Percentiles rank a stretch among this genome's conserved stretches.
Conservation (phyloP, 2,329 filamentous ascomycete species). For the Drechslerella coelobrocha region DNA sequence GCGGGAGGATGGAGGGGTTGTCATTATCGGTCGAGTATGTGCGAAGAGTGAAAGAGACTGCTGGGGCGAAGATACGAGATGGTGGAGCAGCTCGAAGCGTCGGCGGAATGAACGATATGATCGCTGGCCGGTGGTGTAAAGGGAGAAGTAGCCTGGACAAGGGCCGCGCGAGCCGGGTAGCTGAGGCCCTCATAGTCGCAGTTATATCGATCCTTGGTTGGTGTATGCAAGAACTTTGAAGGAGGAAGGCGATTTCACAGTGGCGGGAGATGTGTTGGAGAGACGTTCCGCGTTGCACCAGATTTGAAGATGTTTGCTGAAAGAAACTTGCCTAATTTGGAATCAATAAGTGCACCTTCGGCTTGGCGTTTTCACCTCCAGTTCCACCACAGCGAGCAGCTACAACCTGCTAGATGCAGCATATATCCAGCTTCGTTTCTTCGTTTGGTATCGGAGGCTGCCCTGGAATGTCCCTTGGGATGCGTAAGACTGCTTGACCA, state of each 20-base stretch:
- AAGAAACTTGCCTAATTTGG: conserved; percentile 1
- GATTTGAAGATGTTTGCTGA: conserved; percentile 36
- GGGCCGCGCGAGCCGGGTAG: conserved; percentile 14
- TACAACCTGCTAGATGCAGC: neutral
- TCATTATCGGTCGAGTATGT: conserved; percentile 34
- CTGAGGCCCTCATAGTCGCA: conserved; percentile 23
- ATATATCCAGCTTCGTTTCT: too few species aligned
- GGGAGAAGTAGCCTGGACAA: conserved; percentile 11
- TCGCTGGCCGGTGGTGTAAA: neutral
- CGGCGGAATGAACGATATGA: neutral
- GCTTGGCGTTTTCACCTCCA: neutral
- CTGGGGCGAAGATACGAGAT: conserved; percentile 19
- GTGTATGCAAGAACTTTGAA: neutral
- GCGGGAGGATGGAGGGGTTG: conserved; percentile 29
- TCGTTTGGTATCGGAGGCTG: neutral
- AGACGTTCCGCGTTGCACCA: neutral
- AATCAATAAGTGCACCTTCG: neutral
- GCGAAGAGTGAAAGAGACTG: conserved; percentile 26
- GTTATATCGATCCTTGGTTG: neutral
- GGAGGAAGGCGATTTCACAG: neutral
- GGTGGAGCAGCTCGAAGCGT: neutral
- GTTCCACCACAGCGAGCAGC: neutral
- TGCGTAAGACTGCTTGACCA: too few species aligned
- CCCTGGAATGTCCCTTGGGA: neutral
- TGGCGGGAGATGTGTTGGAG: conserved; percentile 14